Percentiles rank a stretch among this genome's conserved stretches.
Evolutionary conservation across 176 grass and related monocot species (phyloP).

Genomic region (Rhynchospora tenuis): DNA sequence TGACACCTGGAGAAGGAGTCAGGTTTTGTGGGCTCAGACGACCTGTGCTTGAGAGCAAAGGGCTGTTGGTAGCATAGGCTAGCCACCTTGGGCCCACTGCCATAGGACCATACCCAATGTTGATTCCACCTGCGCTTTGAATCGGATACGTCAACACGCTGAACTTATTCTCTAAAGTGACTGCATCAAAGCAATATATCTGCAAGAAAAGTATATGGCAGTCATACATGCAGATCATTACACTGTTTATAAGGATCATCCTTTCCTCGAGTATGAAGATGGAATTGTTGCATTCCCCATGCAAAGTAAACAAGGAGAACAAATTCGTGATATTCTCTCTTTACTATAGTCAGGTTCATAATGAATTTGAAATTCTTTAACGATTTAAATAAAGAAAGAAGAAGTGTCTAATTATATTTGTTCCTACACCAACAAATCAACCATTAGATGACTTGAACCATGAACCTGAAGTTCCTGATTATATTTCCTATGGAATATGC

Average conservation of each 20-base stretch:
- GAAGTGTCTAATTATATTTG: background rate
- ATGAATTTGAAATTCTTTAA: background rate
- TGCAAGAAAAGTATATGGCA: conserved; percentile 26
- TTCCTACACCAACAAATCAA: background rate
- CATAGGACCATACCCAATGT: conserved; percentile 95
- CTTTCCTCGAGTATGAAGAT: background rate
- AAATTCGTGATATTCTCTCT: background rate
- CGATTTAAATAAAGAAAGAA: background rate
- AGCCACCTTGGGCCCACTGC: conserved; percentile 94
- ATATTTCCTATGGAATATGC: background rate
- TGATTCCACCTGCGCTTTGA: conserved; percentile 77
- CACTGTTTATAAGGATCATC: background rate
- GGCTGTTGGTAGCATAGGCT: conserved; percentile 81
- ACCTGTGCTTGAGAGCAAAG: conserved; percentile 73
- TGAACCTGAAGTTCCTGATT: background rate
- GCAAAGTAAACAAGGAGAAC: background rate
- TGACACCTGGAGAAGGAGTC: conserved; percentile 92
- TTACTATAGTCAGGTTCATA: background rate
- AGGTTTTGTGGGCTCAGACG: conserved; percentile 95
- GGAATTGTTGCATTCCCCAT: background rate
- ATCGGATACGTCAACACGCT: conserved; percentile 88
- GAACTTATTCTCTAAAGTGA: conserved; percentile 94
- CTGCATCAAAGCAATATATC: conserved; percentile 99
- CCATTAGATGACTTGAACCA: background rate
- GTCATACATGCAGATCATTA: conserved; percentile 8